Base-by-base conservation (phyloP, 2,329 filamentous ascomycete genomes). In the Akanthomyces uredinophilus region DNA sequence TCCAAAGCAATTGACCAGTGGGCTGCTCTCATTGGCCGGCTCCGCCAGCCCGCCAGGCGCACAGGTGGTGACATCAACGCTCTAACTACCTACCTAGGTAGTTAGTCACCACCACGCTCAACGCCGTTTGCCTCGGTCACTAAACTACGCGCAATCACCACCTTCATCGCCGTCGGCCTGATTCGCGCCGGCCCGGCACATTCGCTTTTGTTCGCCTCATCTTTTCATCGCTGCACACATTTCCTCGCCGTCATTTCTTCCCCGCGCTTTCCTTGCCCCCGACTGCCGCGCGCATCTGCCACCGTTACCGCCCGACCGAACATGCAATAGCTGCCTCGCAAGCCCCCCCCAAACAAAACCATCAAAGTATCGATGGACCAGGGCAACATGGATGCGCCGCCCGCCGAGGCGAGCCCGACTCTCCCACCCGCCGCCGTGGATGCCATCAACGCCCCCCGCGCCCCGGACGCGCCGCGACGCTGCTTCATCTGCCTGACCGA, bases 401-500 rank as follows among this genome's bases (percentile, higher is more conserved):
- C 32, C 32, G 20, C 37, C 27, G 35, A 52, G 22, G 44, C 56
- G 24, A 41, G 22, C 32, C 46, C 65, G 35, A 46, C 52, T 43
- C 62, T 65, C 16, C 50, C 64, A 13, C 60, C 66, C 27, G 64
- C 66, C 13, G 62, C 61, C 58, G 35, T 66, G 44, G 63, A 65
- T 22, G 60, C 66, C 49, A 65, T 64, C 44, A 27, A 55, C 20
- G 55, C 62, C 18, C 64, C 65, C n/a, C 64, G 64, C 56, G 61
- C 65, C 5, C 61, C 64, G 49, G 70, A 75, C 44, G 64, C 69
- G 4, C 72, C 70, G 20, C 76, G 77, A 55, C 79, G 78, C 69
- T 88, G 86, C 77, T 88, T 86, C 75, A 85, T 88, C 68, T 88
- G 86, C 70, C 79, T 87, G 35, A 80, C 78, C 65, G 85, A 85